Evolutionary conservation across 2,329 filamentous ascomycete genomes (phyloP), one percentile per base, ranked within the genome.

Genomic region (Magnaporthiopsis rhizophila): DNA sequence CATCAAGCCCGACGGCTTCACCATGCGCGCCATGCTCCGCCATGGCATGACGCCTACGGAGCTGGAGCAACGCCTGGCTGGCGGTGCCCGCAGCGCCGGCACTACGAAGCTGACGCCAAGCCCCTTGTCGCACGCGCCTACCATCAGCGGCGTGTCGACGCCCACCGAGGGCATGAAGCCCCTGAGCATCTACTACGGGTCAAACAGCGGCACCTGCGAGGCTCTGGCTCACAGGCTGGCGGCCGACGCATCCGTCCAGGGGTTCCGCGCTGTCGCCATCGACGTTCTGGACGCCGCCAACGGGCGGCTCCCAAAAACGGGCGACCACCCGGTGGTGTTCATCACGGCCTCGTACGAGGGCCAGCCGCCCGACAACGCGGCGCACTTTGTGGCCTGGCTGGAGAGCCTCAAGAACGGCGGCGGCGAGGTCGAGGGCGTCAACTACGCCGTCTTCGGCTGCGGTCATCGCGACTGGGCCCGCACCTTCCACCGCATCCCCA

Each of bases 161-260:
- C 71, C 5, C 2, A 45, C 60, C 64, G 59, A 74, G 75, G 72
- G 74, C 28, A 38, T 38, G 36, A 78, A 78, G 65, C 80, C 80
- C 0, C 73, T 93, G 67, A 83, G 83, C n/a, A 82, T 93, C 26
- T 83, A 87, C 58, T 92, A 90, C 70, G 90, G 90, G 2, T 89
- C 87, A 24, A 91, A 92, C 71, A 86, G 85, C 2, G 89, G 89
- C 0, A 92, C 89, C 1, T 92, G 89, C 72, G 87, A 92, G 73
- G 80, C 86, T 1, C 80, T 92, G 59, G 86, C 89, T 0, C 82
- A 88, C 67, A 79, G 83, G 34, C 72, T 92, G 13, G 86, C 86
- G 0, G 78, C 80, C 11, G 82, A 86, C 69, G 88, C 88, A 0
- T 69, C 77, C 2, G 72, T 74, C 0, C 85, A 86, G 69, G 89